Evolutionary conservation across 2,329 filamentous ascomycete species (phyloP), one percentile per base, ranked within the genome.

Genomic region (Niveomyces coronatus): DNA sequence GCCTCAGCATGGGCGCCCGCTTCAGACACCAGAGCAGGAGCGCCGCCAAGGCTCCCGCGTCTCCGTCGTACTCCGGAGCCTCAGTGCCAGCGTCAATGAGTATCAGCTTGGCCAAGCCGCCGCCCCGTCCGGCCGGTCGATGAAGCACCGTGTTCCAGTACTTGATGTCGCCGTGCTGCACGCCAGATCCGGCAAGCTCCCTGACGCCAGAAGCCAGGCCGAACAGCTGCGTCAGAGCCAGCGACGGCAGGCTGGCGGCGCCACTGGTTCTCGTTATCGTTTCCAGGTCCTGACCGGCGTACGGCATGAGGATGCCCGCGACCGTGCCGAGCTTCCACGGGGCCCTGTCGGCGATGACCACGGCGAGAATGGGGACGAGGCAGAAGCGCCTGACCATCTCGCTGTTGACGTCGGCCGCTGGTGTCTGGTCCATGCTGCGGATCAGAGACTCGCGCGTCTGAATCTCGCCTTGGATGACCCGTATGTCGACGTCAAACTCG

Each of bases 401-500:
- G 35, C 7, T 10, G 29, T 38, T 40, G 17, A 33, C 26, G 14
- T 44, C 37, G 28, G 14, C 27, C n/a, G 23, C n/a, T 26, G 23
- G n/a, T n/a, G n/a, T n/a, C n/a, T n/a, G n/a, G n/a, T n/a, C n/a
- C n/a, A n/a, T n/a, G n/a, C n/a, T n/a, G n/a, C n/a, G n/a, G n/a
- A n/a, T n/a, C n/a, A n/a, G n/a, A n/a, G n/a, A n/a, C 26, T 48
- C 43, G 20, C 45, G 39, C 10, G 38, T 31, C 15, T 33, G 42
- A 11, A 49, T 47, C 35, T 47, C 46, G 7, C 23, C 31, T 27
- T 44, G 28, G 15, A 45, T 35, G 5, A 38, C 28, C 9, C 39
- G 30, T 18, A 45, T 27, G 28, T 49, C 44, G 22, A 36, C 33
- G 28, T 44, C 41, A 29, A 47, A 49, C 27, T 47, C 47, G 34